Percentiles rank a stretch among this genome's conserved stretches.
Conservation (phyloP, 768 basidiomycete genomes). For the Tephrocybe rancida region DNA sequence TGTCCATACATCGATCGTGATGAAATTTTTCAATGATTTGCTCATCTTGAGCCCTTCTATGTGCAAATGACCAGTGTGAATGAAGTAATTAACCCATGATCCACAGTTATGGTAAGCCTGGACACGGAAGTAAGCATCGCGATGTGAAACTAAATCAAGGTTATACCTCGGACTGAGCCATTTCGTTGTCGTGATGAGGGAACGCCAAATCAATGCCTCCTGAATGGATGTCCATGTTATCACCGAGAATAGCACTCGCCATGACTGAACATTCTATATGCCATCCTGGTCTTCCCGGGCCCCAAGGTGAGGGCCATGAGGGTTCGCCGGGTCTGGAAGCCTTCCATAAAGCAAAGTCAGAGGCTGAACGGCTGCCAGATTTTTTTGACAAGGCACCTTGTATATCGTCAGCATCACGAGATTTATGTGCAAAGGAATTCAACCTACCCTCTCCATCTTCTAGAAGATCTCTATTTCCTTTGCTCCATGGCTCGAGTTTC, state of each 20-base stretch:
- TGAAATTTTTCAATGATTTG: conserved; percentile 98
- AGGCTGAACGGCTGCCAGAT: conserved; percentile 70
- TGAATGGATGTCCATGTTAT: conserved; percentile 96
- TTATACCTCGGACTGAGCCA: conserved; percentile 92
- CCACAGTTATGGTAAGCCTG: conserved; percentile 92
- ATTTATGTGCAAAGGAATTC: background rate
- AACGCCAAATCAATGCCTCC: conserved; percentile 98
- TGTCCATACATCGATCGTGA: conserved; percentile 82
- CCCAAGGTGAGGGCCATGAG: conserved; percentile 96
- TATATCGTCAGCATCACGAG: conserved; percentile 1
- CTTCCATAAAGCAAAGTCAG: conserved; percentile 99
- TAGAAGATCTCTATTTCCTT: conserved; percentile 86
- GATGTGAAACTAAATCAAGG: background rate
- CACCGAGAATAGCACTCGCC: conserved; percentile 89
- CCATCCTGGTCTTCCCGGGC: conserved; percentile 95
- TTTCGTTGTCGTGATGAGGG: conserved; percentile 98
- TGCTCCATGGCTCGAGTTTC: conserved; percentile 95
- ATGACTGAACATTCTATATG: conserved; percentile 99
- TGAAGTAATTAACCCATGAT: conserved; percentile 98
- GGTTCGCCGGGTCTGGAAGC: conserved; percentile 96
- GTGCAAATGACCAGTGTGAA: conserved; percentile 97
- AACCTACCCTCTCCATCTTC: conserved; percentile 88
- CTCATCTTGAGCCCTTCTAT: conserved; percentile 99
- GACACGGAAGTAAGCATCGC: background rate
- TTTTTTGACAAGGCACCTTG: conserved; percentile 44